Percentiles rank a stretch among this genome's conserved stretches.
Evolutionary conservation across 2,329 filamentous ascomycete genomes (phyloP).

Genomic region (Elsinoe necatrix): DNA sequence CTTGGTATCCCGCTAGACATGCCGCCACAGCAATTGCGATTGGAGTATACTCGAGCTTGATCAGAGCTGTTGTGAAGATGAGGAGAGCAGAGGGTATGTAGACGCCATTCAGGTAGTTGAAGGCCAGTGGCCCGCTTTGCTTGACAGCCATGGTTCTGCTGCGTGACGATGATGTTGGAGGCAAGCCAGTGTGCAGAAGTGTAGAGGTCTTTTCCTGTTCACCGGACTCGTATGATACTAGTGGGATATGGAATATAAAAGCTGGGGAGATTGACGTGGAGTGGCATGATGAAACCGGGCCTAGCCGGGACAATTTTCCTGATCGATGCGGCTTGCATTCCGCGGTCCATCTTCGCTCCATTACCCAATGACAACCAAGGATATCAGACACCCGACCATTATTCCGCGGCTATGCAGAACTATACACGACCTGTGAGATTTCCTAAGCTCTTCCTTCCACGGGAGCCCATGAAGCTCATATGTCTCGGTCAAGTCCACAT

Average conservation of each 20-base stretch:
- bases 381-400: background rate
- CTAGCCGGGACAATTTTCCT: slow-evolving; percentile 1
- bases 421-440: too few relatives aligned
- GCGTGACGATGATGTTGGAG: background rate
- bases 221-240: background rate
- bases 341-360: background rate
- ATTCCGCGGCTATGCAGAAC: too few relatives aligned
- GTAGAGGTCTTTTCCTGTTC: too few relatives aligned
- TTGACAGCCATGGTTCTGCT: slow-evolving; percentile 19
- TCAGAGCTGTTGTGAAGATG: slow-evolving; percentile 64
- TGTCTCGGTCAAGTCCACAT: too few relatives aligned
- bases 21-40: slow-evolving; percentile 62
- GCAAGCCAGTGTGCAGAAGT: background rate
- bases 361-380: background rate
- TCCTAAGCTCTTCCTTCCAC: too few relatives aligned
- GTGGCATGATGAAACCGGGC: background rate
- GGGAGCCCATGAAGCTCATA: too few relatives aligned
- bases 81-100: slow-evolving; percentile 77
- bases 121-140: slow-evolving; percentile 40
- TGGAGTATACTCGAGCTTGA: slow-evolving; percentile 68
- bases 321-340: background rate
- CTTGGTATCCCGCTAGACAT: slow-evolving; percentile 60
- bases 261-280: background rate
- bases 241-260: background rate
- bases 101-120: slow-evolving; percentile 66